Evolutionary conservation across 345 rosid genomes (phyloP), one percentile per base, ranked within the genome.

Genomic region (Erysimum cheiranthoides): DNA sequence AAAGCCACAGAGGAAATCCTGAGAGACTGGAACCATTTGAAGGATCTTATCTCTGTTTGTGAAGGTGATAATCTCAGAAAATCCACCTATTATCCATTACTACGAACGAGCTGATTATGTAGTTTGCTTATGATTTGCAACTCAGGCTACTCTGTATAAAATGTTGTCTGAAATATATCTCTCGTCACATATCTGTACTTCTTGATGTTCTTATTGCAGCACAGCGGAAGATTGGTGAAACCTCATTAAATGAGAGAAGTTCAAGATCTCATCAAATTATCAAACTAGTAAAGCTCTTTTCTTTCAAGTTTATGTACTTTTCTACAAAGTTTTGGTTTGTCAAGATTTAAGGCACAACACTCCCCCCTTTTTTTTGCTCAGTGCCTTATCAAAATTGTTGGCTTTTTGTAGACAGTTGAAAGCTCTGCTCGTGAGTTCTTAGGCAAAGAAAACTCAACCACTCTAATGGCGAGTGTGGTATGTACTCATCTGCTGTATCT

Each of bases 211-310:
- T 40, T 76, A 9, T 76, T 82, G 61, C 88, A 95, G 99, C 96
- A 32, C 99, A 95, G 65, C 86, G 99, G 78, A 88, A 77, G 80
- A 86, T 89, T 76, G 97, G 99, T 57, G 99, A 95, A 85, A 95
- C 99, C 77, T 85, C 78, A 38, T 54, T 92, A 77, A 95, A 95
- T 70, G 97, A 95, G 78, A 95, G 85, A 84, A 95, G 99, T 86
- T 95, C 99, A 62, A 87, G 99, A 82, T 95, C 99, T 65, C 99
- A 95, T 87, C 99, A 92, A 78, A 95, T 95, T 79, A 93, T 95
- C 68, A 89, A 89, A 95, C 80, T 95, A 86, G 98, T 95, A 65
- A 72, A 57, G 32, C 49, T 46, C 56, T 57, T 68, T 31, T 70
- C 51, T 71, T 28, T 61, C 57, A 68, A 21, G 25, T 21, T 21